A percentile compares a stretch with the other conserved stretches of the same genome.
Conservation (phyloP, 495 filamentous ascomycete genomes). For the Hyaloscypha variabilis region DNA sequence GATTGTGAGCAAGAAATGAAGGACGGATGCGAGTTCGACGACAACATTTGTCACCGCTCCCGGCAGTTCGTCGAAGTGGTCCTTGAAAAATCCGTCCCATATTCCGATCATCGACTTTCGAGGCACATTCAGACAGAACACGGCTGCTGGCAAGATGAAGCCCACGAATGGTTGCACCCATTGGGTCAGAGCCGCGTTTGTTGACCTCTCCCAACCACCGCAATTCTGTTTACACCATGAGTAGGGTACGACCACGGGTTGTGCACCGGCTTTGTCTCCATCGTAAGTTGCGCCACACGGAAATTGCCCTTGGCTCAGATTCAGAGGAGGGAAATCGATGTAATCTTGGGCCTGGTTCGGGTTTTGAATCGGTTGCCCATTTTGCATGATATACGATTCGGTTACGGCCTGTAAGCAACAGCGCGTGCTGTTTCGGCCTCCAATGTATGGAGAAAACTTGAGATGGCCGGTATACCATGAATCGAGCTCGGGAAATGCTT, state of each 20-base stretch:
- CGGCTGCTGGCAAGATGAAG: slow-evolving; percentile 31
- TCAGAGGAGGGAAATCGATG: not conserved
- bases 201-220: slow-evolving; percentile 22
- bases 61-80: slow-evolving; percentile 24
- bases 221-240: slow-evolving; percentile 27
- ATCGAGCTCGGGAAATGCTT: slow-evolving; percentile 9
- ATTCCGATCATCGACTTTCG: slow-evolving; percentile 11
- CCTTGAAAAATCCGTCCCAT: slow-evolving; percentile 8
- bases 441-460: not conserved
- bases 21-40: slow-evolving; percentile 32
- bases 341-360: not conserved
- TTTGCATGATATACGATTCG: slow-evolving; percentile 7
- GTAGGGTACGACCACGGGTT: slow-evolving; percentile 24
- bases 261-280: slow-evolving; percentile 35
- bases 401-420: slow-evolving; percentile 15
- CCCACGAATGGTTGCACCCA: slow-evolving; percentile 28
- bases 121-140: slow-evolving; percentile 33
- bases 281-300: slow-evolving; percentile 39
- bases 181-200: slow-evolving; percentile 15
- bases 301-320: slow-evolving; percentile 26
- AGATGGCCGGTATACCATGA: not conserved
- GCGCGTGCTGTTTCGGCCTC: slow-evolving; percentile 2
- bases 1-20: slow-evolving; percentile 37
- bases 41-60: slow-evolving; percentile 31
- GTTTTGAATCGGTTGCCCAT: slow-evolving; percentile 7